Evolutionary conservation across 2,329 filamentous ascomycete species (phyloP), one percentile per base, ranked within the genome.

Genomic region (Penicillium sp.): DNA sequence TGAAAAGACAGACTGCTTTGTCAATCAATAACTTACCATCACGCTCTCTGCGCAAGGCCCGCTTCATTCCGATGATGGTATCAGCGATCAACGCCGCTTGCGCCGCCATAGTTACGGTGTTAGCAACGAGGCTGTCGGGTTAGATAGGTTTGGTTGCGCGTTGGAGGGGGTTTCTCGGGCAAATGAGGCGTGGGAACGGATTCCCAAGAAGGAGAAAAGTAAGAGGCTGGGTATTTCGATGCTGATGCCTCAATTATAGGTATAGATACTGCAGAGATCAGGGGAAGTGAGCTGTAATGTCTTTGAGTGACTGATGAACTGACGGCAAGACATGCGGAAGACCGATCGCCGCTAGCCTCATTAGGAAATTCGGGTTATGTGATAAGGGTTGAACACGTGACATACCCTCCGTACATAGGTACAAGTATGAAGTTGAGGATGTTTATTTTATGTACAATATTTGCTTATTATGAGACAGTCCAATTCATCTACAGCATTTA

Each of bases 21-120:
- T 50, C 27, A 4, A 31, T 50, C 27, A 4, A 31, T 27, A 38
- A 62, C 69, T 58, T 67, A 81, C 80, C 74, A 52, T 78, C 74
- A 64, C 74, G 73, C 58, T 80, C 75, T 61, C 77, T 75, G 61
- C 76, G 75, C 59, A 83, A 67, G 33, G 81, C 79, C 62, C 78
- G 72, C 68, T 83, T 84, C 76, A 84, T 78, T 39, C 76, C 79
- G 54, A 79, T 74, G 62, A 84, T 82, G 11, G 82, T 84, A 62
- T 84, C 81, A 43, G 79, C 77, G 59, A 79, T 79, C 64, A 78
- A 60, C 49, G 74, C 76, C 50, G 74, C 72, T 67, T 78, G 76
- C 50, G 75, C 71, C 62, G 77, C 69, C 77, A 79, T 79, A 58
- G 56, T 60, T 66, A 56, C 57, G 53, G 53, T 55, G 53, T 59